Conservation (phyloP, 352 stramenopile species). For the Globisporangium rhizosaccharum region DNA sequence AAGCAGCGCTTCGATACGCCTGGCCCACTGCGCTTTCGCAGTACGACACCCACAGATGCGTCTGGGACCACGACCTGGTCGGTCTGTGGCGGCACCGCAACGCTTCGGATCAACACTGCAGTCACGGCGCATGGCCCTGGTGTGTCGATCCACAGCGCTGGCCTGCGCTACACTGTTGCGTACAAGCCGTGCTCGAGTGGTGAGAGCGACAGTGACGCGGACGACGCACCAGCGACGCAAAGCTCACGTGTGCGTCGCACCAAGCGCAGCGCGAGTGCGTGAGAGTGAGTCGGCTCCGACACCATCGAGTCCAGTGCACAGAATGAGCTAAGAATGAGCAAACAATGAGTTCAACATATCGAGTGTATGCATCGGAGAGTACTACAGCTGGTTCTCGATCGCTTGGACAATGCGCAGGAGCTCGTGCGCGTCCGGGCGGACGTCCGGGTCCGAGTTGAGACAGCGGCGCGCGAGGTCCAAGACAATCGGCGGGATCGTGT, state of each 20-base stretch:
- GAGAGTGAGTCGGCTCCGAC: background rate
- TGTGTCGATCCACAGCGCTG: constrained; percentile 5
- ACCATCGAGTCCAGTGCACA: background rate
- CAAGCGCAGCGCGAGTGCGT: background rate
- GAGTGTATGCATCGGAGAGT: background rate
- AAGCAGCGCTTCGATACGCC: constrained; percentile 15
- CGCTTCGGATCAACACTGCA: constrained; percentile 25
- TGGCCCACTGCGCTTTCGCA: constrained; percentile 11
- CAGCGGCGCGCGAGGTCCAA: constrained; percentile 58
- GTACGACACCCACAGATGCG: constrained; percentile 1
- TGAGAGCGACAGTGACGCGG: background rate
- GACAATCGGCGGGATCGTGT: constrained; percentile 45
- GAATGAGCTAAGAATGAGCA: background rate
- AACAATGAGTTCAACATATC: background rate
- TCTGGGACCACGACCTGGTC: constrained; percentile 17
- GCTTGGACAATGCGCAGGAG: constrained; percentile 62
- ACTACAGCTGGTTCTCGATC: constrained; percentile 50
- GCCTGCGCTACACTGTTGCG: constrained; percentile 5
- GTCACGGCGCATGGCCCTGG: constrained; percentile 18
- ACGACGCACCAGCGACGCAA: background rate
- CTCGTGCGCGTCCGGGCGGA: constrained; percentile 59
- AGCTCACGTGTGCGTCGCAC: background rate
- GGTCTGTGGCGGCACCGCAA: constrained; percentile 12
- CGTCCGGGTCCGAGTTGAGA: constrained; percentile 60
- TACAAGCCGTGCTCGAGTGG: constrained; percentile 7